Base-by-base conservation (phyloP, 2,329 filamentous ascomycete genomes). In the Xylariaceae sp. region DNA sequence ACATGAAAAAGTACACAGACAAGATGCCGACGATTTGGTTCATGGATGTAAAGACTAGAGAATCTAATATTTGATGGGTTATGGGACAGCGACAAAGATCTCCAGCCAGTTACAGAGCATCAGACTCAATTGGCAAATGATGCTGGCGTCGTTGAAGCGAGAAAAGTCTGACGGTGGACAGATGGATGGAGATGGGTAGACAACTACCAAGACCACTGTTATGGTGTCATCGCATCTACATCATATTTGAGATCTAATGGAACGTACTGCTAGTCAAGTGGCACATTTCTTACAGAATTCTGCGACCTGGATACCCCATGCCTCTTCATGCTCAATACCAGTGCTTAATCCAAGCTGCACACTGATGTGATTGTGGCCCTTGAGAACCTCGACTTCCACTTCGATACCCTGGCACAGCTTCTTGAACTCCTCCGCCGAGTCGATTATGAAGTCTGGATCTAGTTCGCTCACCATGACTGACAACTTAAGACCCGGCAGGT, bases 341-440 rank as follows among this genome's bases (percentile, higher is more conserved):
- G 57, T 60, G 15, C 51, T 39, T 1, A 61, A 39, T 1, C 49
- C 45, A 2, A 59, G 34, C 16, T 53, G 53, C 0, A 57, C 55
- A 19, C 58, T 61, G 15, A 60, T 56, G 30, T 61, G 58, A 28
- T 61, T 61, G 39, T 61, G 58, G 1, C 58, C 56, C 29, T 52
- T 37, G 8, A 60, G 42, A 13, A 54, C 39, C n/a, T 48, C 45
- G 7, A 47, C 42, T 19, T 47, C 47, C 16, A 51, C 43, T 19
- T 52, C 48, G 1, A 19, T 38, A 3, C 29, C 46, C 15, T 32
- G 7, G 4, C 39, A 43, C 30, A 37, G 42, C 18, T 47, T 39
- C 38, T 41, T 47, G 15, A 61, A 54, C 16, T 57, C 47, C 37
- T 50, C 40, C 1, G 45, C 45, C 13, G 57, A 46, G 2, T 53